Evolutionary conservation across 495 filamentous ascomycete genomes (phyloP), one percentile per base, ranked within the genome.

Genomic region (Penicillium fimorum): DNA sequence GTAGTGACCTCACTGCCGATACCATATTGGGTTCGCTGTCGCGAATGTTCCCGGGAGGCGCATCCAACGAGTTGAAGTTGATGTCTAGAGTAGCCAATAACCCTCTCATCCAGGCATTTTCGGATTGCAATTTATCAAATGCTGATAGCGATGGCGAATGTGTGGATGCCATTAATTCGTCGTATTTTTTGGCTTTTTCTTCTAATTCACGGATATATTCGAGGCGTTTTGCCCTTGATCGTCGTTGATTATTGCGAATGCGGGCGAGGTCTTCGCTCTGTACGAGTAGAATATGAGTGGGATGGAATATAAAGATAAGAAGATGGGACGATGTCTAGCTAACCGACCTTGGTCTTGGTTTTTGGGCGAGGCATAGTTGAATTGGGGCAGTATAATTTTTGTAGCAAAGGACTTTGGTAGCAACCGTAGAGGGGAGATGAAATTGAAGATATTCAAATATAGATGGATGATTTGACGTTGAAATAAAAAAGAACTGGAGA

Each of bases 211-310:
- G 48, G 15, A 61, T 29, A 27, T 61, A 61, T 18, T 53, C 48
- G 9, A 47, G 41, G 5, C 33, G 37, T 11, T 54, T 56, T 41
- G 50, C 47, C 27, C 58, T 56, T 30, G 37, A 61, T 42, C 50
- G 56, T 24, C 58, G 42, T 35, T 61, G 58, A 37, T 61, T 61
- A 46, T 57, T 48, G 38, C 58, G 58, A 33, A 57, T 42, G 27
- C 58, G 54, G 44, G 55, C 53, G 22, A 61, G 58, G 42, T 61
- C 38, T 13, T 61, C 54, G 45, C 47, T 38, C 54, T 61, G 43
- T 6, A 29, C 2, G 42, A n/a, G 6, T n/a, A n/a, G 25, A n/a
- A 27, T 2, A 6, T 46, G 44, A 46, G 40, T 12, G 4, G 3
- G 46, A 47, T 6, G 25, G 7, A 29, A 8, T 37, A 13, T n/a